Evolutionary conservation across 2,329 filamentous ascomycete genomes (phyloP).

Genomic region (Plenodomus tracheiphilus): DNA sequence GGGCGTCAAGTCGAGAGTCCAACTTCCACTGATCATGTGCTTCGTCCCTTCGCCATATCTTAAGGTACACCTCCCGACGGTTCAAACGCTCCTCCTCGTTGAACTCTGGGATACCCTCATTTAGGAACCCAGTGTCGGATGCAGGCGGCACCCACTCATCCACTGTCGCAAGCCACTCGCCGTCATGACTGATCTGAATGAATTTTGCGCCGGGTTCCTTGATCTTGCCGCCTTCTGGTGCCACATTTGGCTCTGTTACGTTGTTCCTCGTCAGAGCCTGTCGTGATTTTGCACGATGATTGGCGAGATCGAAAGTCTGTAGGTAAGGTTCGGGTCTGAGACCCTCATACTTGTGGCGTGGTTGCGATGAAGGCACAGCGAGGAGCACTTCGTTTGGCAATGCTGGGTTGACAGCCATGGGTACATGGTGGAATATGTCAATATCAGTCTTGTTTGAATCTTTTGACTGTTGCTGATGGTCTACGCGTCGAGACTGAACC

Average conservation of each 20-base stretch:
- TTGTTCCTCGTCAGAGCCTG: constrained; percentile 90
- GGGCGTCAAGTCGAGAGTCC: constrained; percentile 79
- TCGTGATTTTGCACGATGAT: constrained; percentile 75
- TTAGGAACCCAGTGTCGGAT: constrained; percentile 66
- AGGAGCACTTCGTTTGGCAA: constrained; percentile 49
- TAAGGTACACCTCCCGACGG: constrained; percentile 76
- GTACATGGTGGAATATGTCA: constrained; percentile 30
- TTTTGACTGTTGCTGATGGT: constrained; percentile 27
- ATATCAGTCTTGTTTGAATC: constrained; percentile 22
- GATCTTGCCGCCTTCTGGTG: constrained; percentile 70
- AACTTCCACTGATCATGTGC: constrained; percentile 67
- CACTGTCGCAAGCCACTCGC: constrained; percentile 86
- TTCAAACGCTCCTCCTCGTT: constrained; percentile 50
- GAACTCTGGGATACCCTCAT: constrained; percentile 46
- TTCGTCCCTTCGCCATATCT: constrained; percentile 79
- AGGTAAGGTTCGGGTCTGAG: constrained; percentile 62
- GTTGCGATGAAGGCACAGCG: constrained; percentile 57
- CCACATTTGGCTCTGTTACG: constrained; percentile 77
- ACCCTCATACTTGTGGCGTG: constrained; percentile 32
- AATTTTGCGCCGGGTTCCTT: constrained; percentile 77
- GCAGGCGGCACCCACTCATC: constrained; percentile 84
- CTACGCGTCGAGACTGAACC: constrained; percentile 62
- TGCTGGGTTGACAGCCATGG: constrained; percentile 48
- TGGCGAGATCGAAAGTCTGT: constrained; percentile 84
- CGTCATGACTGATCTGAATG: constrained; percentile 76